Percentiles rank a stretch among this genome's conserved stretches.
phyloP scores from a whole-genome alignment of 495 filamentous ascomycete genomes.

The Hyaloscypha bicolor region DNA sequence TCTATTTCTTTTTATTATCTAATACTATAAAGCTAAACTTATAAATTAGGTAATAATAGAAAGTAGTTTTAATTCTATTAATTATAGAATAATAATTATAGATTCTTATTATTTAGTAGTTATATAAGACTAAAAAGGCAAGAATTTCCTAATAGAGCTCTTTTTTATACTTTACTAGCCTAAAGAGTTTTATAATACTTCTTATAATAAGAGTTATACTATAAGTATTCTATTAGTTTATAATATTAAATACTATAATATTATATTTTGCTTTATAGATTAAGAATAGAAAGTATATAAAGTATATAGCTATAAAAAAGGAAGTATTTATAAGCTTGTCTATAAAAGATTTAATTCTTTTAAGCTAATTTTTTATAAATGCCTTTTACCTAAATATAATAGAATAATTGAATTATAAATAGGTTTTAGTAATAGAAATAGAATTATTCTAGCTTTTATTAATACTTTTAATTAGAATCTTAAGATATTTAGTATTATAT shows the following conservation, averaged over 20 bases:
- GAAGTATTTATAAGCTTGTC: conserved; percentile 27
- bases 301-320: conserved; percentile 37
- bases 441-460: no score
- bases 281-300: conserved; percentile 48
- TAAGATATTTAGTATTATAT: conserved; percentile 34
- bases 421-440: conserved; percentile 37
- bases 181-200: no score
- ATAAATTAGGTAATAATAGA: conserved; percentile 40
- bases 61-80: conserved; percentile 31
- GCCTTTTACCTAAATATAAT: conserved; percentile 38
- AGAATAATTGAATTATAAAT: conserved; percentile 46
- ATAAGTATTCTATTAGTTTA: conserved; percentile 26
- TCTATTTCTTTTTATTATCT: conserved; percentile 21
- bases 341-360: conserved; percentile 44
- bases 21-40: conserved; percentile 14
- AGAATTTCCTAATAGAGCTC: no score
- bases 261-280: conserved; percentile 42
- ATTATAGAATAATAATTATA: conserved; percentile 41
- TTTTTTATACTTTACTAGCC: no score
- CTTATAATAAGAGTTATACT: conserved; percentile 36
- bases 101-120: conserved; percentile 27
- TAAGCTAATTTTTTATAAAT: conserved; percentile 37
- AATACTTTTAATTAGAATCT: no score
- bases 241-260: neutral
- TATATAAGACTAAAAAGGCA: no score